phyloP scores from a whole-genome alignment of 176 grass and related monocot genomes.

The Phragmites australis region DNA sequence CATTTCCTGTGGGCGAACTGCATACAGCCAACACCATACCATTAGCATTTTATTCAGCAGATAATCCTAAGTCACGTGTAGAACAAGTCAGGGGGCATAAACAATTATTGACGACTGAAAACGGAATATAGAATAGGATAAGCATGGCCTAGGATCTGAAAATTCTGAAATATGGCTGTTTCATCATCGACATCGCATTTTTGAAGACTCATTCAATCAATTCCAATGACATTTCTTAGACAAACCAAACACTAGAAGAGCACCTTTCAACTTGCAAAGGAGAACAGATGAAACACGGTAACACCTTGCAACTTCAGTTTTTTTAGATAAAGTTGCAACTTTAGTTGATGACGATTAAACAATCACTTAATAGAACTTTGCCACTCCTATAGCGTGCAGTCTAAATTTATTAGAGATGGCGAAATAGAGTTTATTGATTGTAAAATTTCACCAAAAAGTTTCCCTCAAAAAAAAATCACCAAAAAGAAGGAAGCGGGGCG shows the following conservation, averaged over 20 bases:
- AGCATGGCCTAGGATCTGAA: neutral
- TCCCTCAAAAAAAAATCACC: conserved; percentile 3
- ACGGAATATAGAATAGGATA: conserved; percentile 16
- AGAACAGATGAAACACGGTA: neutral
- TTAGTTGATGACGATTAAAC: neutral
- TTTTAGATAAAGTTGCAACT: neutral
- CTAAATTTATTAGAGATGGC: neutral
- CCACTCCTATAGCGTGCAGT: neutral
- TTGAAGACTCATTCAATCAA: neutral
- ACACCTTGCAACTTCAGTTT: no score
- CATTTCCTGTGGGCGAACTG: conserved; percentile 98
- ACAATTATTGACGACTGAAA: neutral
- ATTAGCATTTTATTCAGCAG: conserved; percentile 35
- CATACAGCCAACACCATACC: conserved; percentile 30
- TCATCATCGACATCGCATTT: no score
- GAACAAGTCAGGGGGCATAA: neutral
- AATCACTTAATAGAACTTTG: neutral
- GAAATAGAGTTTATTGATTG: no score
- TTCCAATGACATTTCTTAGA: neutral
- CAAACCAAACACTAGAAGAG: neutral
- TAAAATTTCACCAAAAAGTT: neutral
- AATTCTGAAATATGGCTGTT: neutral
- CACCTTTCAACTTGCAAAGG: neutral
- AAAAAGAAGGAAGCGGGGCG: neutral
- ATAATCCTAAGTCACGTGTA: conserved; percentile 1